Base-by-base conservation (phyloP, 2,329 filamentous ascomycete genomes). In the Aspergillus sp. region DNA sequence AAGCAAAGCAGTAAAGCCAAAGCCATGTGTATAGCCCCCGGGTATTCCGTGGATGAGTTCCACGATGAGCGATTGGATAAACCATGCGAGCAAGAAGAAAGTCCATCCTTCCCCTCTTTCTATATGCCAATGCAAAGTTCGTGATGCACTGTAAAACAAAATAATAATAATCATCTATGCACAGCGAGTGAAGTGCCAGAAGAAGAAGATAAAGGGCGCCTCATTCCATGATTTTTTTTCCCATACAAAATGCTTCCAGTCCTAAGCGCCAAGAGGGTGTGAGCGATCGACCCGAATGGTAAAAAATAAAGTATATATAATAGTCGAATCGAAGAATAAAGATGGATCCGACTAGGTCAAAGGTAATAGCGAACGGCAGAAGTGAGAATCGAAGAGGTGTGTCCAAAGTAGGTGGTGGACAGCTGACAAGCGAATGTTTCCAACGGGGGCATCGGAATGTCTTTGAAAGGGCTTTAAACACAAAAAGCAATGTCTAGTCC, bases 231-330 rank as follows among this genome's bases (percentile, higher is more conserved):
- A 67, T 66, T 65, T 63, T 64, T 60, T 56, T 53, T 59, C 59
- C 58, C 64, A 64, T 63, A 55, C 27, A 31, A 31, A 64, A 64
- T 58, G 60, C 58, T 66, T 60, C 62, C 61, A 65, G 66, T 62
- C 66, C 71, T 64, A 71, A 67, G 69, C 73, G 72, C 73, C 72
- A 65, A 62, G 59, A 62, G 59, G 33, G 61, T 69, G 68, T 71
- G 69, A 75, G 70, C 72, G 73, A 76, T 69, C 62, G 73, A 75
- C 73, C 73, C 63, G 69, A 74, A 74, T 66, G 48, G 61, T 63
- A 64, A 69, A 67, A 64, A 65, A 31, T 11, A 51, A 68, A 64
- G 27, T 71, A 69, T 71, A 64, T 68, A 70, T 56, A 64, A 47
- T 66, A 65, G 61, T 64, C 67, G 67, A 70, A 68, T 63, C 52